Evolutionary conservation across 306 rosid genomes (phyloP).

Genomic region (Vachellia collinsii): DNA sequence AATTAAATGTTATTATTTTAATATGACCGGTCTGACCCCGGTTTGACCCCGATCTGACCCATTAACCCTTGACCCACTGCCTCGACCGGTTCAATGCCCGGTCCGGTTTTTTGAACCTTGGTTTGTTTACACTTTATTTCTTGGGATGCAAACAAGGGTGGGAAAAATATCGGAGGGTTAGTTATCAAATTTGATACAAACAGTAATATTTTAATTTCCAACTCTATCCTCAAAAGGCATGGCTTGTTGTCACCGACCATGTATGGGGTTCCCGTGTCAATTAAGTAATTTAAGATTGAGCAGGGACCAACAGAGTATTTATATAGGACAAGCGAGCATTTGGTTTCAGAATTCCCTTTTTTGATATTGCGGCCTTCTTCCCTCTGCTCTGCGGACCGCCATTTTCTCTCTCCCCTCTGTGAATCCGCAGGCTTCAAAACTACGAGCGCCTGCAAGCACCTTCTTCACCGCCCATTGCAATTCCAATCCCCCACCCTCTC

Average conservation of each 20-base stretch:
- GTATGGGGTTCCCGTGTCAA: background rate
- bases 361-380: background rate
- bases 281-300: constrained; percentile 7
- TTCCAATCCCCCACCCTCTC: background rate
- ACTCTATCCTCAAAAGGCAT: background rate
- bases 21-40: no score
- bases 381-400: background rate
- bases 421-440: constrained; percentile 11
- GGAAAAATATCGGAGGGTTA: background rate
- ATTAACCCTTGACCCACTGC: no score
- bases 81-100: no score
- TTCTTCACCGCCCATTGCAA: constrained; percentile 26
- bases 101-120: no score
- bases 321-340: background rate
- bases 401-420: background rate
- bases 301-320: background rate
- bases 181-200: background rate
- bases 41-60: no score
- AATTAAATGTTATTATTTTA: no score
- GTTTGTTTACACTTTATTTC: background rate
- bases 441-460: constrained; percentile 3
- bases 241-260: background rate
- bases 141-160: constrained; percentile 16
- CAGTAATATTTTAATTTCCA: background rate
- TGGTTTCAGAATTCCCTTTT: background rate